Evolutionary conservation across 768 basidiomycete genomes (phyloP).

Genomic region (Leccinum ochraceum): DNA sequence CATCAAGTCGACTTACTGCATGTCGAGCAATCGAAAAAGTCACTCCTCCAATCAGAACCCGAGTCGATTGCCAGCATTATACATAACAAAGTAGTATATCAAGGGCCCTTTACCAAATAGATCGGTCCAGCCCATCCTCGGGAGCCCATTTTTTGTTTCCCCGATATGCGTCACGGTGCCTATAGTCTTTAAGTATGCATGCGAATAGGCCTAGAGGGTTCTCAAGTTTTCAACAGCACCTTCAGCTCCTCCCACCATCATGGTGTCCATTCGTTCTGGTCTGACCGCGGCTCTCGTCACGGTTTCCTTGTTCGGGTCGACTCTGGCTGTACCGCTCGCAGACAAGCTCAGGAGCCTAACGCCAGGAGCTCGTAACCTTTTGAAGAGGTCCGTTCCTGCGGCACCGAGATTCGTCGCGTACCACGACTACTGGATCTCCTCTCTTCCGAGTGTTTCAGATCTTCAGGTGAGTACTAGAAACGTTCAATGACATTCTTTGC

Average conservation of each 20-base stretch:
- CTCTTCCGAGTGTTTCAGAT: slow-evolving; percentile 42
- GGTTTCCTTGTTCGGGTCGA: slow-evolving; percentile 8
- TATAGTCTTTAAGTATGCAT: too few species aligned
- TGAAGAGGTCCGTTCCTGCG: slow-evolving; percentile 30
- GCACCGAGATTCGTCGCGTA: slow-evolving; percentile 51
- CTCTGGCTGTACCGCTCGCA: slow-evolving; percentile 14
- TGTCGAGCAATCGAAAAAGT: too few species aligned
- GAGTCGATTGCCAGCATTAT: too few species aligned
- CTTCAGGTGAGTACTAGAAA: slow-evolving; percentile 41
- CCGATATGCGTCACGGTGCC: too few species aligned
- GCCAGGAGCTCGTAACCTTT: slow-evolving; percentile 18
- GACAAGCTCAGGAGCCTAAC: slow-evolving; percentile 19
- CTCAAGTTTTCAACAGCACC: too few species aligned
- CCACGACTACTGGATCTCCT: slow-evolving; percentile 41
- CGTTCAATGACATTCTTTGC: not conserved
- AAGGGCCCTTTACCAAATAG: too few species aligned
- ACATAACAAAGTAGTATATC: too few species aligned
- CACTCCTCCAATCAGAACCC: too few species aligned
- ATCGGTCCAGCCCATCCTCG: too few species aligned
- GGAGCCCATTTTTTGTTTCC: too few species aligned
- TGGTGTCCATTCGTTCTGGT: slow-evolving; percentile 9
- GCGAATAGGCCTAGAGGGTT: too few species aligned
- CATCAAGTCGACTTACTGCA: too few species aligned
- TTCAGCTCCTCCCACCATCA: not conserved
- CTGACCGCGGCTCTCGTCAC: not conserved